Evolutionary conservation across 108 stramenopile species (phyloP).

Genomic region (Cyclotella distinguenda): DNA sequence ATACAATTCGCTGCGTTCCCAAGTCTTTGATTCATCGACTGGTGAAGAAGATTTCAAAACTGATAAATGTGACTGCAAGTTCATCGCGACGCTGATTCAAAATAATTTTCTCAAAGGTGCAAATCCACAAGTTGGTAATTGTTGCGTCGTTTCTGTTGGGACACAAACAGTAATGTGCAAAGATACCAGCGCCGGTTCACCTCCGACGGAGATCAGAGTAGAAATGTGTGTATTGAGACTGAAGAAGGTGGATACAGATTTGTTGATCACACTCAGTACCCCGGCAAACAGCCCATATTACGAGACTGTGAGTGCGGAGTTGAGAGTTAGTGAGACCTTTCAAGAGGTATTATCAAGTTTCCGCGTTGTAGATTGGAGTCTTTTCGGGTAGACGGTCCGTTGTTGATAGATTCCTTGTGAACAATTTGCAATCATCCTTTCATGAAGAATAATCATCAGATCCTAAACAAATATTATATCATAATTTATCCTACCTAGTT

Average conservation of each 20-base stretch:
- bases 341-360: slow-evolving; percentile 36
- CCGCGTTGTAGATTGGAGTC: slow-evolving; percentile 55
- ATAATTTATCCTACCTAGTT: slow-evolving; percentile 1
- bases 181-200: not conserved
- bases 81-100: not conserved
- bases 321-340: slow-evolving; percentile 2
- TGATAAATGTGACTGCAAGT: not conserved
- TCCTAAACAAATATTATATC: too few species aligned
- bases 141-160: slow-evolving; percentile 32
- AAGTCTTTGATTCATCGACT: not conserved
- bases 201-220: slow-evolving; percentile 31
- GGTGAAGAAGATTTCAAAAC: slow-evolving; percentile 3
- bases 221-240: slow-evolving; percentile 66
- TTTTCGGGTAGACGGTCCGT: not conserved
- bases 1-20: not conserved
- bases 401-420: too few species aligned
- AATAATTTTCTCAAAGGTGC: not conserved
- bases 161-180: slow-evolving; percentile 18
- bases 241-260: slow-evolving; percentile 53
- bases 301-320: not conserved
- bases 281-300: slow-evolving; percentile 26
- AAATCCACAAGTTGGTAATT: not conserved
- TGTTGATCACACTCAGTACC: slow-evolving; percentile 63
- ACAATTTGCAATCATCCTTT: too few species aligned
- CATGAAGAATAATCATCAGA: not conserved